Base-by-base conservation (phyloP, 108 stramenopile species). In the Nitzschia palea region DNA sequence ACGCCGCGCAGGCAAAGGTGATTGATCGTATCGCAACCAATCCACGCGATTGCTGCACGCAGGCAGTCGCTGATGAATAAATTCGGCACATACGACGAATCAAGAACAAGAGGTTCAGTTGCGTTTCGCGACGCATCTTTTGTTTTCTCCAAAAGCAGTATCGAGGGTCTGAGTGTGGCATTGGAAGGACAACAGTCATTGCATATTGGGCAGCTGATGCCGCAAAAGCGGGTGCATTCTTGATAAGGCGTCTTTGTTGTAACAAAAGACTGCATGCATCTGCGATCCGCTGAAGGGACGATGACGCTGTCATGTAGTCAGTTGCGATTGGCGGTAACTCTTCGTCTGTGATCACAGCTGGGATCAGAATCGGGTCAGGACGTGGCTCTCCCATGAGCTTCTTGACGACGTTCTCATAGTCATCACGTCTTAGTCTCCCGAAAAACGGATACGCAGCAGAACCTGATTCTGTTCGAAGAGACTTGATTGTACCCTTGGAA, bases 21-120 rank as follows among this genome's bases (percentile, higher is more conserved):
- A 94, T 91, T 20, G 97, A 97, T n/a, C 98, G 80, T 51, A 94
- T 91, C n/a, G 97, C 98, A 1, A 97, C 93, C 65, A 97, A 86
- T 33, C 95, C 95, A 64, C 98, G 89, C 23, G 97, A 97, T 57
- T 96, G 90, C 62, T 97, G 95, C 44, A 98, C 91, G 52, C 85
- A 88, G 3, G 95, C 80, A 8, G 96, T 93, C n/a, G 96, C 90
- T 9, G 96, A 88, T 20, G 85, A 84, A 53, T 95, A 95, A 58
- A 95, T 92, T 18, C 89, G 85, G 65, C 89, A 91, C 54, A 95
- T 74, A 45, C 94, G 89, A 58, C 93, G 89, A 67, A 91, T 88
- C 33, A 96, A 74, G 62, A 93, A 91, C 44, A 91, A 77, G 25
- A 97, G 62, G 64, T 95, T 92, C 42, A 90, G 64, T 76, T 95